Evolutionary conservation across 2,329 filamentous ascomycete genomes (phyloP).

Genomic region (Xylariaceae sp.): DNA sequence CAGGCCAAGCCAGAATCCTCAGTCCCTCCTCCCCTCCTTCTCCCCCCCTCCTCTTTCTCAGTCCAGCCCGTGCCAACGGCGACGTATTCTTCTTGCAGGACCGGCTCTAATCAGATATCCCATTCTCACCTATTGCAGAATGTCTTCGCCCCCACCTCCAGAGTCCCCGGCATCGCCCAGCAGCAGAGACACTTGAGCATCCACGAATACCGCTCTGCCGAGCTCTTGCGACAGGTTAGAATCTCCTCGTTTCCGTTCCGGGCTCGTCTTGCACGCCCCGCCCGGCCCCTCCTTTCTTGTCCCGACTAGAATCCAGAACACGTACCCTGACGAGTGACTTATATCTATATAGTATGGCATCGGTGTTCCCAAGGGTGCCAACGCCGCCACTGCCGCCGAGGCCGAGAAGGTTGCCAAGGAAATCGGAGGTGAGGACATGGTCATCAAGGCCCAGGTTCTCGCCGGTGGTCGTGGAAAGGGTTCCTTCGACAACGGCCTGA

Average conservation of each 20-base stretch:
- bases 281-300: neutral
- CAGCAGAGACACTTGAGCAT: slow-evolving; percentile 89
- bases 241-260: slow-evolving; percentile 20
- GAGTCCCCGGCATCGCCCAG: slow-evolving; percentile 62
- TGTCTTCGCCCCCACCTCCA: slow-evolving; percentile 44
- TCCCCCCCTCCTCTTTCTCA: neutral
- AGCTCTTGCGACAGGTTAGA: slow-evolving; percentile 70
- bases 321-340: slow-evolving; percentile 25
- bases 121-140: slow-evolving; percentile 21
- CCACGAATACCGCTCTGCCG: slow-evolving; percentile 95
- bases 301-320: neutral
- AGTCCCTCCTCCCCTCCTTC: neutral
- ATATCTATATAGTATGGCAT: slow-evolving; percentile 69
- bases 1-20: neutral
- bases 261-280: slow-evolving; percentile 11
- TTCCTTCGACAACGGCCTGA: slow-evolving; percentile 95
- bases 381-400: slow-evolving; percentile 77
- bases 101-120: slow-evolving; percentile 4
- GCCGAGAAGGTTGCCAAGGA: slow-evolving; percentile 86
- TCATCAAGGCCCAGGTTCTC: slow-evolving; percentile 99
- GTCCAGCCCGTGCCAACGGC: neutral
- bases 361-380: slow-evolving; percentile 82
- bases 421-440: slow-evolving; percentile 93
- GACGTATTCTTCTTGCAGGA: neutral
- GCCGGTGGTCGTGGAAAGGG: slow-evolving; percentile 98